Percentiles rank a stretch among this genome's conserved stretches.
These are phyloP conservation scores for Pyrenopolyporus hunteri DNA, from an alignment of 495 filamentous ascomycete species.

Conservation along the genomic window DNA sequence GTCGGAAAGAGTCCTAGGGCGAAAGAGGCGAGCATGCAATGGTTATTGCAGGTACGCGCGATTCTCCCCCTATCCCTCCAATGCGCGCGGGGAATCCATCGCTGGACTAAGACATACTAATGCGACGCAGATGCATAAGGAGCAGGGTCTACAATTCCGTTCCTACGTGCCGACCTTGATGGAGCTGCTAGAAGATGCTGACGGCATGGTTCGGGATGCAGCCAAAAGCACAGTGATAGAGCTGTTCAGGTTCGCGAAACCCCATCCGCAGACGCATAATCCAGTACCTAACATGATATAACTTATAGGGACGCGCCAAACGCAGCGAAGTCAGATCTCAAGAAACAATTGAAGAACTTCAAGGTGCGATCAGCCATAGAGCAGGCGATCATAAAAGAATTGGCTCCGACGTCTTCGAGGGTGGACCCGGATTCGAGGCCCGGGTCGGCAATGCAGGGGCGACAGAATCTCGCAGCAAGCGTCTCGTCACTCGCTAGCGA, in stretches of 20 bases:
- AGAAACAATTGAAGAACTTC: constrained; percentile 76
- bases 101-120: constrained; percentile 16
- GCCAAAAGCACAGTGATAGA: constrained; percentile 83
- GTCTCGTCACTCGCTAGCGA: constrained; percentile 56
- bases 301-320: constrained; percentile 72
- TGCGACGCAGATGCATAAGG: constrained; percentile 70
- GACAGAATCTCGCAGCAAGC: constrained; percentile 55
- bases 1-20: constrained; percentile 78
- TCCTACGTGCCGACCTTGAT: constrained; percentile 82
- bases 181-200: constrained; percentile 85
- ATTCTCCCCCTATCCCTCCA: background rate
- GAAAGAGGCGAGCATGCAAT: constrained; percentile 82
- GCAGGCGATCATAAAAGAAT: constrained; percentile 73
- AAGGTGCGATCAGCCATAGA: constrained; percentile 86
- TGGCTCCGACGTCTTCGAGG: constrained; percentile 60
- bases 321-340: constrained; percentile 84
- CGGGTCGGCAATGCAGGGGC: constrained; percentile 49
- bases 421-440: constrained; percentile 55
- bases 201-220: constrained; percentile 80
- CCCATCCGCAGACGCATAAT: background rate
- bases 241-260: constrained; percentile 71
- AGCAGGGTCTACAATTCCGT: constrained; percentile 77
- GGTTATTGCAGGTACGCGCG: constrained; percentile 70
- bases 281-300: constrained; percentile 22
- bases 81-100: background rate